Conservation (phyloP, 306 rosid genomes). For the Vigna reflexopilosa region DNA sequence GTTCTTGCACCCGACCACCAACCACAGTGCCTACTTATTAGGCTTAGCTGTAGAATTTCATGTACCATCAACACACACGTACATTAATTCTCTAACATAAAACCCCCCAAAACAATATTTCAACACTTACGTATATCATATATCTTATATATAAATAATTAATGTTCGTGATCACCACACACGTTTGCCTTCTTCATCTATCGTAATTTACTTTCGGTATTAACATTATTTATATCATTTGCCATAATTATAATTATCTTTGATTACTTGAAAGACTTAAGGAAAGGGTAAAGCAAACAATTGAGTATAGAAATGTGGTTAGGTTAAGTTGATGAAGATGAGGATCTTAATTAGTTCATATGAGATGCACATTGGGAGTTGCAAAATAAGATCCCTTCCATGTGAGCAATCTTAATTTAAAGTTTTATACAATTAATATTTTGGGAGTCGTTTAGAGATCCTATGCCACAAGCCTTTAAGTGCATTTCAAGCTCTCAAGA, state of each 20-base stretch:
- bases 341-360: conserved; percentile 28
- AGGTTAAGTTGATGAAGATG: conserved; percentile 34
- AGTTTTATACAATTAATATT: conserved; percentile 36
- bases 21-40: conserved; percentile 64
- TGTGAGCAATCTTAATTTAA: conserved; percentile 42
- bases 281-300: conserved; percentile 40
- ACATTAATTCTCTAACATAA: conserved; percentile 37
- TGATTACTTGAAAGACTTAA: not conserved
- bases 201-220: not conserved
- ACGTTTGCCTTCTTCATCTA: not conserved
- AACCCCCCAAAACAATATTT: not conserved
- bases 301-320: conserved; percentile 25
- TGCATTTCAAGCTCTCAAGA: conserved; percentile 55
- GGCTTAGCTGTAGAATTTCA: conserved; percentile 56
- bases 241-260: no score
- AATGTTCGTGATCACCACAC: not conserved
- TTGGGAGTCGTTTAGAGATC: conserved; percentile 57
- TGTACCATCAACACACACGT: conserved; percentile 42
- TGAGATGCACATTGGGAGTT: conserved; percentile 53
- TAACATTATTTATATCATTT: no score
- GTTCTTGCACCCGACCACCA: conserved; percentile 59
- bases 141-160: not conserved
- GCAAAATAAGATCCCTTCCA: conserved; percentile 47
- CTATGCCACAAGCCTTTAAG: conserved; percentile 57
- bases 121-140: not conserved